Evolutionary conservation across 2,329 filamentous ascomycete genomes (phyloP).

Genomic region (Alternaria solani): DNA sequence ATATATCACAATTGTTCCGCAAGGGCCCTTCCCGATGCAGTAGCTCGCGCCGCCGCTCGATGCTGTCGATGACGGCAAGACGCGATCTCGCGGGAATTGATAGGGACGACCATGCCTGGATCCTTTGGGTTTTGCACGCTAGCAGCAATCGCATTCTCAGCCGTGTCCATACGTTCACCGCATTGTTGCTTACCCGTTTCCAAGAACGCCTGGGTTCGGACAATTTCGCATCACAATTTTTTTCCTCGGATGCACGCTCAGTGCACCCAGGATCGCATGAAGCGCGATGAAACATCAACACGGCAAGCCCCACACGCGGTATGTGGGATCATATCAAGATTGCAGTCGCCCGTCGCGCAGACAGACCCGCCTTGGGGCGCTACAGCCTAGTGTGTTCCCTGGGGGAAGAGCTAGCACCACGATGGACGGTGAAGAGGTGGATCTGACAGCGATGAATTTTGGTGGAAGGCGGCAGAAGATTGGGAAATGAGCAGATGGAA

Average conservation of each 20-base stretch:
- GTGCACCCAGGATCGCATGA: constrained; percentile 14
- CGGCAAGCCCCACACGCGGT: constrained; percentile 10
- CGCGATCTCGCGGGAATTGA: constrained; percentile 14
- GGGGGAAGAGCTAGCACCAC: neutral
- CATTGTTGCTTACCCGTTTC: constrained; percentile 4
- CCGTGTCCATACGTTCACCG: constrained; percentile 10
- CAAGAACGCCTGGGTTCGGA: neutral
- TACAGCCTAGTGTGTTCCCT: constrained; percentile 6
- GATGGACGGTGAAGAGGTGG: constrained; percentile 16
- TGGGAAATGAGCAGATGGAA: constrained; percentile 17
- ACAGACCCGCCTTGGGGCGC: constrained; percentile 7
- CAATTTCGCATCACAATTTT: constrained; percentile 12
- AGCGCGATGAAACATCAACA: constrained; percentile 17
- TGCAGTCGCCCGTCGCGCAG: constrained; percentile 6
- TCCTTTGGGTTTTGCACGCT: constrained; percentile 8
- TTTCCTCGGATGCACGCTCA: neutral
- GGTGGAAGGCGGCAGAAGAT: constrained; percentile 11
- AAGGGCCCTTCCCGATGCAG: constrained; percentile 8
- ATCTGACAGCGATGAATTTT: constrained; percentile 2
- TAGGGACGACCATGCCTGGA: constrained; percentile 14
- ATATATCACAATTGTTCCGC: constrained; percentile 7
- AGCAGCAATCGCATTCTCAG: neutral
- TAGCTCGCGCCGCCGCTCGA: constrained; percentile 4
- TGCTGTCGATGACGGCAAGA: constrained; percentile 12
- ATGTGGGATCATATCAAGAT: constrained; percentile 10